Evolutionary conservation across 83 land plant genomes (phyloP).

Genomic region (Picea abies): DNA sequence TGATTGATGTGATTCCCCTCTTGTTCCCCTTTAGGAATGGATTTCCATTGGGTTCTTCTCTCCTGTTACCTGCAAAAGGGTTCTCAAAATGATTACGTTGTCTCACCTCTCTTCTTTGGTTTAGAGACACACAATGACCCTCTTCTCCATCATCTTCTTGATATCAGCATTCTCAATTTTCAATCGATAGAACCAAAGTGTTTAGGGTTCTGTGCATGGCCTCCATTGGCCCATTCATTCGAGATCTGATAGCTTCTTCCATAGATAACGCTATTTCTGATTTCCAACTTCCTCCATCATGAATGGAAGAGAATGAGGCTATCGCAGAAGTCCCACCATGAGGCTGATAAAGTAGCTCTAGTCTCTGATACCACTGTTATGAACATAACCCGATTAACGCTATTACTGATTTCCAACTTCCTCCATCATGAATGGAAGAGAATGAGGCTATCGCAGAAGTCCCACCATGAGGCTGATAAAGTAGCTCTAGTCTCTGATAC

Average conservation of each 20-base stretch:
- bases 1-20: conserved; percentile 1
- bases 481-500: no score
- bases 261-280: no score
- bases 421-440: no score
- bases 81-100: not conserved
- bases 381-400: no score
- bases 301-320: no score
- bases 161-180: not conserved
- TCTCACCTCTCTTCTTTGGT: not conserved
- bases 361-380: no score
- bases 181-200: not conserved
- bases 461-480: no score
- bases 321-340: no score
- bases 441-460: no score
- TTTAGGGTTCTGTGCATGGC: not conserved
- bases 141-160: not conserved
- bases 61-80: not conserved
- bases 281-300: no score
- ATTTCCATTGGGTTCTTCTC: not conserved
- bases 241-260: not conserved
- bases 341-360: no score
- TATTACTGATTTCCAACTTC: no score
- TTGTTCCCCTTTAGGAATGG: not conserved
- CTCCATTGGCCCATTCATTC: not conserved
- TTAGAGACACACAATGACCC: not conserved